Evolutionary conservation across 345 rosid genomes (phyloP), one percentile per base, ranked within the genome.

Genomic region (Turritis glabra): DNA sequence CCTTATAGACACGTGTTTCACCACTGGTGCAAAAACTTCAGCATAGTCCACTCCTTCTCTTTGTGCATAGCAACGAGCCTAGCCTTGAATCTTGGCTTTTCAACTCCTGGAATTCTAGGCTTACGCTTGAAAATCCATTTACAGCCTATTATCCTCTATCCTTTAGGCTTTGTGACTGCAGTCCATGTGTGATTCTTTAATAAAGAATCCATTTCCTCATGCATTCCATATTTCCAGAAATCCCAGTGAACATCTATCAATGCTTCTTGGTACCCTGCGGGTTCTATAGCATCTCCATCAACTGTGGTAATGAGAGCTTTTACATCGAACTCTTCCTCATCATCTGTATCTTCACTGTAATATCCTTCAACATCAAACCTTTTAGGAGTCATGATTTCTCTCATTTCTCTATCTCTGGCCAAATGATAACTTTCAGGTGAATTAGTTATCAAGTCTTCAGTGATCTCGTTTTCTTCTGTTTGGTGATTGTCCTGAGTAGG

Each of bases 361-460:
- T 48, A 48, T 0, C 54, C 54, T 1, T 48, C 14, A 0, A 13
- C 8, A n/a, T 68, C 62, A 68, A 15, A 55, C 0, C 38, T 37
- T 0, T 2, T 11, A 0, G 47, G 14, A 1, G 52, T 7, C 8
- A 4, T 13, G 0, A 35, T 3, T 0, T 11, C n/a, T 22, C 51
- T 68, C 2, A 35, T 37, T 5, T 3, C 43, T 21, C 44, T 47
- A 13, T 65, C 57, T 0, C 44, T 0, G 1, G 9, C 67, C 3
- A 38, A n/a, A 0, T 62, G 67, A 4, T 40, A 62, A 19, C 46
- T 37, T 0, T 1, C 3, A 0, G 46, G 29, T 3, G 17, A 5
- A 5, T 30, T 1, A 23, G 8, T 6, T 7, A 0, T 1, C 1
- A 1, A 0, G 1, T 5, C 33, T 6, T 30, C 33, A 30, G 33